Percentiles rank a stretch among this genome's conserved stretches.
Evolutionary conservation across 257 asterid genomes (phyloP).

Genomic region (Nicotiana undulata): DNA sequence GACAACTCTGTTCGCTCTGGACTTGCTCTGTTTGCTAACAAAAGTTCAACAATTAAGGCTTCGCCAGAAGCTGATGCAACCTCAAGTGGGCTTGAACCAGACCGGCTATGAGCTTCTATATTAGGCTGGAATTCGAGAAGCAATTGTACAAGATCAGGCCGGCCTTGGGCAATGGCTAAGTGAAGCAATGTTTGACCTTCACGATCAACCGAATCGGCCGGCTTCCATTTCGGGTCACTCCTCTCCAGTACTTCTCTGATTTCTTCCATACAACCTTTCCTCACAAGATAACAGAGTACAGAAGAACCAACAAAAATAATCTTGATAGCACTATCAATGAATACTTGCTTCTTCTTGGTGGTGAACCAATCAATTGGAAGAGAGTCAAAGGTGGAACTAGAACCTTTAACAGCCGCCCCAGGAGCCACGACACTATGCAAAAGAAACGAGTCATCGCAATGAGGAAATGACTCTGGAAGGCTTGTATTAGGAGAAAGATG

Average conservation of each 20-base stretch:
- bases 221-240: constrained; percentile 43
- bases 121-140: constrained; percentile 55
- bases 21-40: constrained; percentile 45
- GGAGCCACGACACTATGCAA: constrained; percentile 79
- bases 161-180: constrained; percentile 43
- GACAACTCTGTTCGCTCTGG: constrained; percentile 45
- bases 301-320: constrained; percentile 60
- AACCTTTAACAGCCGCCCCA: constrained; percentile 42
- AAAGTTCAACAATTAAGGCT: constrained; percentile 54
- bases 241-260: constrained; percentile 59
- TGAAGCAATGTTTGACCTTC: constrained; percentile 63
- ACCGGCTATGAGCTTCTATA: constrained; percentile 32
- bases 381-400: constrained; percentile 26
- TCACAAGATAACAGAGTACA: constrained; percentile 36
- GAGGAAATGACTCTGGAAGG: constrained; percentile 46
- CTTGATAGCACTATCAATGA: constrained; percentile 57
- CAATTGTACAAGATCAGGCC: constrained; percentile 74
- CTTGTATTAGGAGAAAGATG: constrained; percentile 25
- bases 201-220: constrained; percentile 43
- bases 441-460: constrained; percentile 47
- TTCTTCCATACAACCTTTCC: constrained; percentile 56
- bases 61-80: constrained; percentile 66
- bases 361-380: constrained; percentile 74
- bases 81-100: constrained; percentile 68
- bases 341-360: constrained; percentile 72